These are phyloP conservation scores for Cadophora sp. DNA, from an alignment of 2,329 filamentous ascomycete species.

Conservation along the genomic window DNA sequence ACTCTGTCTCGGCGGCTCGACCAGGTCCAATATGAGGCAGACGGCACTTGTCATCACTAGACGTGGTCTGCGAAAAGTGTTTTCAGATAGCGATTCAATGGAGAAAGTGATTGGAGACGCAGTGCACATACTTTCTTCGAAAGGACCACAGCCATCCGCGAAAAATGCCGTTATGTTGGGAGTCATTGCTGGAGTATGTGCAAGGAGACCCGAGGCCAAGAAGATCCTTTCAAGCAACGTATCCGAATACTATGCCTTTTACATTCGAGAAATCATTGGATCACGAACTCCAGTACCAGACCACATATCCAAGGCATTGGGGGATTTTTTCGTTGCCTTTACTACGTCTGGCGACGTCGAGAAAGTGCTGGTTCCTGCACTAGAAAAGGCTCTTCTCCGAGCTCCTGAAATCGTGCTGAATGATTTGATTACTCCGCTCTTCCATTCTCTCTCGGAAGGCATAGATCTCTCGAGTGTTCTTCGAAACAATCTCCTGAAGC, in stretches of 20 bases:
- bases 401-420: constrained; percentile 89
- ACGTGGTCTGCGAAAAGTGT: constrained; percentile 77
- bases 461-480: constrained; percentile 83
- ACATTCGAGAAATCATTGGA: constrained; percentile 82
- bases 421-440: constrained; percentile 76
- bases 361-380: constrained; percentile 76
- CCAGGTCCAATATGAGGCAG: constrained; percentile 69
- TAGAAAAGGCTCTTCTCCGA: constrained; percentile 89
- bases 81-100: constrained; percentile 57
- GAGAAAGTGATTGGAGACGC: constrained; percentile 51
- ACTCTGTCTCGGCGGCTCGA: constrained; percentile 71
- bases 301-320: constrained; percentile 75
- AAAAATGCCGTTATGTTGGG: constrained; percentile 82
- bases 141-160: constrained; percentile 66
- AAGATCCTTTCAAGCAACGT: constrained; percentile 70
- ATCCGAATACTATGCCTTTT: constrained; percentile 79
- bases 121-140: constrained; percentile 72
- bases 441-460: constrained; percentile 69
- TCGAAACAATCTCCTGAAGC: constrained; percentile 77
- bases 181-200: constrained; percentile 84
- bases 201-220: constrained; percentile 70
- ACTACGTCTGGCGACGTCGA: constrained; percentile 75
- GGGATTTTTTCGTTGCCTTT: constrained; percentile 84
- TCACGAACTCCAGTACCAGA: constrained; percentile 74
- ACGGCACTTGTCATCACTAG: constrained; percentile 81